Conservation (phyloP, 2,329 filamentous ascomycete genomes). For the Fonsecaea multimorphosa region DNA sequence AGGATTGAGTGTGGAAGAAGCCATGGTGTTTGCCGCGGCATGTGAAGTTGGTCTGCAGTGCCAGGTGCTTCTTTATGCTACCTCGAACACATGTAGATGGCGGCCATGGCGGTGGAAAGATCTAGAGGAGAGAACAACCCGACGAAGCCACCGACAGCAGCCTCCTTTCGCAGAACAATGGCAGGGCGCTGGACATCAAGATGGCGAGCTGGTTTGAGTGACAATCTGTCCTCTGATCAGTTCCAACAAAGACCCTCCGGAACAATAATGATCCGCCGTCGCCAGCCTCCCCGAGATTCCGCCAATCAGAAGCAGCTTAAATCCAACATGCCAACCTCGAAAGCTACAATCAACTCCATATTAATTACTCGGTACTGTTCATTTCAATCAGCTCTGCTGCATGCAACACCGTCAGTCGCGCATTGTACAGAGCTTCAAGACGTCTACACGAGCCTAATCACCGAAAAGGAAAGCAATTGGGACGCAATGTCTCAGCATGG, state of each 20-base stretch:
- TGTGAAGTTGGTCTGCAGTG: background rate
- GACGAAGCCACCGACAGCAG: background rate
- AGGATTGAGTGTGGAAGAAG: slow-evolving; percentile 51
- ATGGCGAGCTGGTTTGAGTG: background rate
- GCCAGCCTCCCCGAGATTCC: background rate
- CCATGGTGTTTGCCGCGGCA: slow-evolving; percentile 43
- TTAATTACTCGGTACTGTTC: background rate
- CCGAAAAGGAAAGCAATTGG: background rate
- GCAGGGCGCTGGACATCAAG: background rate
- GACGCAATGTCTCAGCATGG: background rate
- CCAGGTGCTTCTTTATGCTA: background rate
- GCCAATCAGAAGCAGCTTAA: slow-evolving; percentile 9
- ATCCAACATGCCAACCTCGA: background rate
- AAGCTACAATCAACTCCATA: background rate
- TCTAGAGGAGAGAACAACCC: background rate
- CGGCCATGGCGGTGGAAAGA: background rate
- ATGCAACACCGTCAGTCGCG: background rate
- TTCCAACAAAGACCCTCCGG: background rate
- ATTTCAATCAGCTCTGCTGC: background rate
- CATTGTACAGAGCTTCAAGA: background rate
- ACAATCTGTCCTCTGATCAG: slow-evolving; percentile 15
- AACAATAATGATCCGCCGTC: slow-evolving; percentile 9
- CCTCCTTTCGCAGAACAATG: background rate
- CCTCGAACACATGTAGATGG: background rate
- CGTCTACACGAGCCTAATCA: background rate